Conservation (phyloP, 2,329 filamentous ascomycete species). For the Penicillium occitanis region DNA sequence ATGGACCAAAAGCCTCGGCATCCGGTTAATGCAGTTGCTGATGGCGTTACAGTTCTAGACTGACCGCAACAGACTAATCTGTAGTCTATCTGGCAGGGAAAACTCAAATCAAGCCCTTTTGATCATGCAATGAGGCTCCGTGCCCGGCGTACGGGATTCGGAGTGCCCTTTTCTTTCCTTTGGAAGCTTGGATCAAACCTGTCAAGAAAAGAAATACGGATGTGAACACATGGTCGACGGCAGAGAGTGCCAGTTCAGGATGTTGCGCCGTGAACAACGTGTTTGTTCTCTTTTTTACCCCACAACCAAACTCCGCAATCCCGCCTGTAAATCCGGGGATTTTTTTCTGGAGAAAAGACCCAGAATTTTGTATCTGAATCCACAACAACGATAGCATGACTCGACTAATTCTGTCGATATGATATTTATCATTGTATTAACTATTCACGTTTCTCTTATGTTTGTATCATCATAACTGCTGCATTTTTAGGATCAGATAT, state of each 20-base stretch:
- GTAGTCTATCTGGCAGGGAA: conserved; percentile 1
- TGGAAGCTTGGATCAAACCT: not conserved
- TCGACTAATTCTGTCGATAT: not conserved
- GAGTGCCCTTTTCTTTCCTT: not conserved
- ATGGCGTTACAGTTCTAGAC: not conserved
- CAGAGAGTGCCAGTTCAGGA: not conserved
- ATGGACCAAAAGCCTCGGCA: not conserved
- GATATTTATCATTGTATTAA: not conserved
- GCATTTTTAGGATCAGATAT: not conserved
- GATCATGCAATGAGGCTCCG: conserved; percentile 7
- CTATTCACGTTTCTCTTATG: not conserved
- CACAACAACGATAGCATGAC: not conserved
- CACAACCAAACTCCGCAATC: not conserved
- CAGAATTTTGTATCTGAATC: not conserved
- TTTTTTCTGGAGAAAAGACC: not conserved
- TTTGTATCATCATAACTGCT: not conserved
- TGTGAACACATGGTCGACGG: not conserved
- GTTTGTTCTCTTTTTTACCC: not conserved
- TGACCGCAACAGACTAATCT: not conserved
- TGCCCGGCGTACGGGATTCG: not conserved
- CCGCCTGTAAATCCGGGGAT: conserved; percentile 6
- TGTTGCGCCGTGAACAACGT: not conserved
- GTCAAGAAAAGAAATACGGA: not conserved
- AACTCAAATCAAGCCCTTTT: not conserved
- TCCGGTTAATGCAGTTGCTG: not conserved